phyloP scores from a whole-genome alignment of 768 basidiomycete genomes.

The Mycena floridula region DNA sequence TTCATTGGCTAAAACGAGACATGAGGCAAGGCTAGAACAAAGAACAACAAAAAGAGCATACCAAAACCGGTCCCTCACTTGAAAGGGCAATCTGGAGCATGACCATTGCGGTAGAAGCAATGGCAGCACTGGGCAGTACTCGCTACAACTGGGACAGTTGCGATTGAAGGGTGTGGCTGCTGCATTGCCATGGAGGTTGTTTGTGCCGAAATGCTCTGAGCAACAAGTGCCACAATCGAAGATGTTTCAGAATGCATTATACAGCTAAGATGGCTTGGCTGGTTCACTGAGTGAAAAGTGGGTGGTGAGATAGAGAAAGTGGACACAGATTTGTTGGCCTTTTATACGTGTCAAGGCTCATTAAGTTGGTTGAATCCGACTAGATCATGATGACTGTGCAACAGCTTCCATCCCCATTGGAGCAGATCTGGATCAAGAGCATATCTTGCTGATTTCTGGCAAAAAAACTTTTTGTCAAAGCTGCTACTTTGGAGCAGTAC shows the following conservation, averaged over 20 bases:
- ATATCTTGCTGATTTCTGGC: no score
- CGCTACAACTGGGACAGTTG: constrained; percentile 6
- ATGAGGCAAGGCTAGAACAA: no score
- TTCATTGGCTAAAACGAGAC: no score
- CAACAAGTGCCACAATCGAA: not conserved
- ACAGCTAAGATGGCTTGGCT: not conserved
- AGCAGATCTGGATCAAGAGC: not conserved
- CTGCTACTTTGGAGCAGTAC: no score
- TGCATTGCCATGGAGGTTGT: constrained; percentile 6
- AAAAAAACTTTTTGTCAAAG: no score
- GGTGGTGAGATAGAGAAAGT: not conserved
- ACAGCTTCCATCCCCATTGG: no score
- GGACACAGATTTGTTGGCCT: no score
- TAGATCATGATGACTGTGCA: no score
- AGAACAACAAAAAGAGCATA: no score
- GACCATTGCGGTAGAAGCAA: constrained; percentile 1
- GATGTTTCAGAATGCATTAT: not conserved
- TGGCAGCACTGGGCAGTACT: constrained; percentile 8
- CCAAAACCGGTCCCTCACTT: no score
- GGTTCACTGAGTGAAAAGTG: not conserved
- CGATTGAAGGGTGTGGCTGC: constrained; percentile 8
- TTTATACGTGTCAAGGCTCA: not conserved
- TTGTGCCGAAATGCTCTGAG: not conserved
- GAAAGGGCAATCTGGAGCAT: constrained; percentile 2
- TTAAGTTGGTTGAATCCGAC: no score